Percentiles rank a stretch among this genome's conserved stretches.
Evolutionary conservation across 1,284 basidiomycete species (phyloP).

Genomic region (Chiua sp.): DNA sequence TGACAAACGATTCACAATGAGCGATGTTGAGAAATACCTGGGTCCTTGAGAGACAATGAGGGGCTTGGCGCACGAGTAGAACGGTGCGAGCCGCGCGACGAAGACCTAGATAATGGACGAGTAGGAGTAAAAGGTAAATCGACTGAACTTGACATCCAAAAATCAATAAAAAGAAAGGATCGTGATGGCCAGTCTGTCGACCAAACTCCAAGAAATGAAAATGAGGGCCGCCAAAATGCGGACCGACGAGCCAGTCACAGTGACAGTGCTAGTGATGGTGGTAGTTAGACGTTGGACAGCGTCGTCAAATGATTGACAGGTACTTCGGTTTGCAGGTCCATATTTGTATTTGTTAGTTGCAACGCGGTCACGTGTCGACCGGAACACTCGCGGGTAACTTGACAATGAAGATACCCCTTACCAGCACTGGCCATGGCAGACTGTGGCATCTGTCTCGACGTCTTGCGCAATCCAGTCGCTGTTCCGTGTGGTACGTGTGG

Average conservation of each 20-base stretch:
- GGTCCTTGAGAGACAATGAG: constrained; percentile 56
- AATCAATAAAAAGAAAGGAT: constrained; percentile 26
- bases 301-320: constrained; percentile 6
- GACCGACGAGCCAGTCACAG: constrained; percentile 13
- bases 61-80: constrained; percentile 58
- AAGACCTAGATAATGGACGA: constrained; percentile 57
- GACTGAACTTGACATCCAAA: constrained; percentile 42
- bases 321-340: constrained; percentile 7
- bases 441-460: constrained; percentile 67
- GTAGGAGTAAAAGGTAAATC: constrained; percentile 34
- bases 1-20: constrained; percentile 32
- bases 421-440: constrained; percentile 40
- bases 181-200: constrained; percentile 29
- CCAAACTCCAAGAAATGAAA: constrained; percentile 17
- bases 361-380: constrained; percentile 36
- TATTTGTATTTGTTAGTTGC: constrained; percentile 31
- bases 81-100: constrained; percentile 60
- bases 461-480: constrained; percentile 56
- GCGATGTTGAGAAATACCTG: constrained; percentile 48
- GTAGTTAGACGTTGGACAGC: constrained; percentile 1
- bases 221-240: constrained; percentile 6
- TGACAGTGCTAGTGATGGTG: constrained; percentile 11
- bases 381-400: too few relatives aligned
- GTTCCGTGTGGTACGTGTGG: constrained; percentile 60
- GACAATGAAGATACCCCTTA: neutral